Percentiles rank a stretch among this genome's conserved stretches.
phyloP scores from a whole-genome alignment of 176 grass and related monocot genomes.

The Guadua angustifolia region DNA sequence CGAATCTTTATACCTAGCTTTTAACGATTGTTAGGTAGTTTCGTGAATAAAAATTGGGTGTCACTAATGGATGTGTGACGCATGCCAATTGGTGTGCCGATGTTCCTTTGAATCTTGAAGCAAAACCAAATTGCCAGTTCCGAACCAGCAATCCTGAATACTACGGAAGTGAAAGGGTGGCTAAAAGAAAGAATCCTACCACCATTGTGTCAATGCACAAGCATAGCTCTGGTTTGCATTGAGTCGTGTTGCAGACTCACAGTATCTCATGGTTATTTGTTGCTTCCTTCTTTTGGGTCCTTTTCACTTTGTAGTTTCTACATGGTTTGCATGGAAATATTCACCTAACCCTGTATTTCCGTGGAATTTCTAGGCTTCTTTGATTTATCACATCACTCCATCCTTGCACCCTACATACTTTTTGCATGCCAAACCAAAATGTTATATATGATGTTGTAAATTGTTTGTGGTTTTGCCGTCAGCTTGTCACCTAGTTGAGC shows the following conservation, averaged over 20 bases:
- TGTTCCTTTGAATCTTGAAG: slow-evolving; percentile 1
- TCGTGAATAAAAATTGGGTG: not conserved
- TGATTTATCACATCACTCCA: not conserved
- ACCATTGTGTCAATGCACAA: not conserved
- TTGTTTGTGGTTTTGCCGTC: not conserved
- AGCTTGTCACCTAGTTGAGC: not conserved
- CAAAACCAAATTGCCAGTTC: not conserved
- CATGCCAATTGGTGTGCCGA: not conserved
- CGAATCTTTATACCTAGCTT: not conserved
- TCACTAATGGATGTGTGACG: not conserved
- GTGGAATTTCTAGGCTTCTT: not conserved
- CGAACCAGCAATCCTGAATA: not conserved
- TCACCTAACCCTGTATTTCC: not conserved
- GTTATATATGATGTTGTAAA: not conserved
- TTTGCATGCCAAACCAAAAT: not conserved
- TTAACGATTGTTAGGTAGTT: not conserved
- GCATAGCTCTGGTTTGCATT: not conserved
- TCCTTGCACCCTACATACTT: not conserved
- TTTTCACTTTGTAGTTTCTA: not conserved
- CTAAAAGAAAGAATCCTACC: not conserved
- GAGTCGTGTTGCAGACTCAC: not conserved
- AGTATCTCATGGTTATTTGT: not conserved
- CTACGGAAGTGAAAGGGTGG: not conserved
- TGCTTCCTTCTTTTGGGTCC: not conserved
- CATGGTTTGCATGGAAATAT: not conserved